A percentile compares a stretch with the other conserved stretches of the same genome.
These are phyloP conservation scores for Solanum tarijense DNA, from an alignment of 257 asterid genomes.

Conservation along the genomic window DNA sequence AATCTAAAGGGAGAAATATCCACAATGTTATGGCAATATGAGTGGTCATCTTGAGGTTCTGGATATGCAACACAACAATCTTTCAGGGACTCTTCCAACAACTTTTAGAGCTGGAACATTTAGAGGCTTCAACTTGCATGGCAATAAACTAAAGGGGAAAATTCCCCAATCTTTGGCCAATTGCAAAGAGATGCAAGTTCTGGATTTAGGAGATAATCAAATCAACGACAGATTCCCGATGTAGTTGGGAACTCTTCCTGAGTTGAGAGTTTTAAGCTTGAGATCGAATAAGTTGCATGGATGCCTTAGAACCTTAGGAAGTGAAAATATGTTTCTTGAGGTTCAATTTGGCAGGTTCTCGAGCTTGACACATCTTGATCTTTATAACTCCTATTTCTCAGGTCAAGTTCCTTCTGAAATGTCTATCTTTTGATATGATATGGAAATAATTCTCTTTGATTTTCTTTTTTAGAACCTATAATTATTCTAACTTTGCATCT, in stretches of 20 bases:
- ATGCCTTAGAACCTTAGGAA: neutral
- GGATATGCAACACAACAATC: neutral
- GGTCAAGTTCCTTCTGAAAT: too few relatives aligned
- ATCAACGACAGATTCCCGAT: conserved; percentile 8
- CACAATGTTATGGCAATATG: neutral
- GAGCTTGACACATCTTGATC: conserved; percentile 1
- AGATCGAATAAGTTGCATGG: conserved; percentile 13
- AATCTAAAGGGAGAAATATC: neutral
- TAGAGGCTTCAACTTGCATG: conserved; percentile 1
- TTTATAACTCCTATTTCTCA: neutral
- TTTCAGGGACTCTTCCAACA: conserved; percentile 3
- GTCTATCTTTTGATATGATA: too few relatives aligned
- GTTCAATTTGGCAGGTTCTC: neutral
- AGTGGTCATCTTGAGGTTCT: neutral
- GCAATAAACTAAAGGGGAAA: conserved; percentile 8
- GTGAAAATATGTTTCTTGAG: neutral
- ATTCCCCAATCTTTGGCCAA: conserved; percentile 6
- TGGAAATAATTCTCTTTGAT: too few relatives aligned
- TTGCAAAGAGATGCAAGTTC: conserved; percentile 11
- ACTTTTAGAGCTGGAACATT: neutral
- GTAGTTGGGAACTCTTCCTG: conserved; percentile 8
- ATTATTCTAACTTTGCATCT: too few relatives aligned
- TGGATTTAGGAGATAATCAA: conserved; percentile 11
- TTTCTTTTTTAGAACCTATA: too few relatives aligned
- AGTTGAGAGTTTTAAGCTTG: conserved; percentile 10